Evolutionary conservation across 345 rosid species (phyloP), one percentile per base, ranked within the genome.

Genomic region (Hibiscus syriacus): DNA sequence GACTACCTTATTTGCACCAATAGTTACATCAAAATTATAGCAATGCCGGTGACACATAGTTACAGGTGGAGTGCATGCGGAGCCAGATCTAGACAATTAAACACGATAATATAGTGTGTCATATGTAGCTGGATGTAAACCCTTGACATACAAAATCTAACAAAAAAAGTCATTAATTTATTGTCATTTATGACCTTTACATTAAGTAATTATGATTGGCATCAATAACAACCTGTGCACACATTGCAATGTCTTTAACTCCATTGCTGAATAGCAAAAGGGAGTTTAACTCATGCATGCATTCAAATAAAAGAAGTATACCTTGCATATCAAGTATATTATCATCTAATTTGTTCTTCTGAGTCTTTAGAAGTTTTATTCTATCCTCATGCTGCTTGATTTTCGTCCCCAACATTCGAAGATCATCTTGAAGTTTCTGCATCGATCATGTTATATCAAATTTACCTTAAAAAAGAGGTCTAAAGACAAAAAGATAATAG

Each of bases 361-460:
- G 79, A 45, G 50, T 60, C 71, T 78, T 82, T 69, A 82, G 68
- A 52, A 73, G 48, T 46, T 73, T 82, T 58, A 84, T 52, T 70
- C 81, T 81, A 60, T 81, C 82, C 81, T 88, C 93, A 5, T 82
- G 93, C 69, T 74, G 83, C 78, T 88, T 88, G 74, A 88, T 82
- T 79, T 81, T 84, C 63, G 61, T 54, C 66, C 87, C 90, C 2
- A 84, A 64, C 11, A 26, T 14, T 8, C 78, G 85, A 32, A 88
- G 78, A 69, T 84, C 90, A 70, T 85, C 89, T 81, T 85, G 80
- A 76, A 84, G 85, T 81, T 67, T 85, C 90, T 88, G 81, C 73
- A 70, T 0, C 67, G 48, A 68, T 62, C 48, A 61, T 17, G 27
- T 30, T 16, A 62, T 71, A 38, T 56, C 66, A 55, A 61, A 45